Evolutionary conservation across 2,329 filamentous ascomycete species (phyloP), one percentile per base, ranked within the genome.

Genomic region (Zopfia rhizophila): DNA sequence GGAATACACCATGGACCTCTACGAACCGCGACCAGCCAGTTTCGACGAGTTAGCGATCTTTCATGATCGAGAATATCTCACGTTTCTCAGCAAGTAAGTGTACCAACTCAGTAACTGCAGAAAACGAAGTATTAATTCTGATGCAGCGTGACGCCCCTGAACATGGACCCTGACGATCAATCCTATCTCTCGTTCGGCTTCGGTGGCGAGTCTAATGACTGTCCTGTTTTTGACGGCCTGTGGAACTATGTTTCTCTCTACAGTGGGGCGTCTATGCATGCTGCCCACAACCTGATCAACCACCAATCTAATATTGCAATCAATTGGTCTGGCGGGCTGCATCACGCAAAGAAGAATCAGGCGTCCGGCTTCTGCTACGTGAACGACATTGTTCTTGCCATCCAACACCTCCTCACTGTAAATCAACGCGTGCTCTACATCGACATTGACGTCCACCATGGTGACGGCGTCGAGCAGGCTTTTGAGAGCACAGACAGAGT

Each of bases 351-450:
- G 73, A 94, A 93, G 68, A 85, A 88, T 40, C 91, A 96, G 73
- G 93, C 94, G 0, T 93, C 89, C 11, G 94, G 94, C 0, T 99
- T 99, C 73, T 99, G 94, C 77, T 99, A 99, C 75, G 91, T 97
- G 75, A 99, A 99, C 72, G 94, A 99, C 72, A 97, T 97, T 62
- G 94, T 97, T 46, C 82, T 99, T 33, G 91, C 89, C 24, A 94
- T 97, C 60, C 82, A 97, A 25, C 89, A 97, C 69, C 82, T 99
- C 7, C 79, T 97, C 12, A 87, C 89, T 21, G 83, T 87, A 64
- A 85, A 92, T 60, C 86, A 91, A 12, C 88, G 92, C 36, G 92
- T 97, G 6, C 80, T 97, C 46, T 97, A 97, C 72, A 92, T 97
- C 71, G 91, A 96, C 67, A 95, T 96, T 58, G 91, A 96, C 68